Conservation (phyloP, 169 alveolate genomes). For the Nephromyces sp. region DNA sequence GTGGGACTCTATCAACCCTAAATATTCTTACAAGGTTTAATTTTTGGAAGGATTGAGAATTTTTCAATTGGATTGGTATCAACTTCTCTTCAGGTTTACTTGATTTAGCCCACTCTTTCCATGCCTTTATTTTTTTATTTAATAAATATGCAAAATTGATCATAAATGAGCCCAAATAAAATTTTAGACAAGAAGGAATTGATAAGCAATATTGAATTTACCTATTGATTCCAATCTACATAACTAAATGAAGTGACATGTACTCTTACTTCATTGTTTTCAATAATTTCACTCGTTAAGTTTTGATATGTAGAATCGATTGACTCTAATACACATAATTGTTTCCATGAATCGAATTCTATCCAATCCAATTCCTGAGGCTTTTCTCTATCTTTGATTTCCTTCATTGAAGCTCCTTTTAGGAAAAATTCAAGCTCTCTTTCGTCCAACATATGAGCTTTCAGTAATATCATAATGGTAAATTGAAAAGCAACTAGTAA, state of each 20-base stretch:
- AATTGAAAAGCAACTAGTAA: conserved; percentile 84
- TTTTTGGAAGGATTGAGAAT: conserved; percentile 64
- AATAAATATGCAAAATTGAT: too few species aligned
- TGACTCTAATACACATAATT: too few species aligned
- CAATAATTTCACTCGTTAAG: too few species aligned
- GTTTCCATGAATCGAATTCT: conserved; percentile 84
- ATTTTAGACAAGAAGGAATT: too few species aligned
- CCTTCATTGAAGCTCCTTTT: conserved; percentile 79
- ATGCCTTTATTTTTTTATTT: conserved; percentile 43
- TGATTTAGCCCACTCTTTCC: conserved; percentile 82
- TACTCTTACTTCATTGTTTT: too few species aligned
- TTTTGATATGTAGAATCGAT: too few species aligned
- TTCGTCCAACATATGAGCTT: conserved; percentile 66
- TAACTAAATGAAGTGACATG: too few species aligned
- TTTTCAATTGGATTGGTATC: conserved; percentile 68
- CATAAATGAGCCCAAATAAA: too few species aligned
- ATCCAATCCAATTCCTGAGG: conserved; percentile 79
- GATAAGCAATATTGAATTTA: too few species aligned
- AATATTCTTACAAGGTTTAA: conserved; percentile 73
- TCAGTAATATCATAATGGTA: conserved; percentile 84
- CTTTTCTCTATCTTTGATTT: too few species aligned
- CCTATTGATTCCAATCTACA: too few species aligned
- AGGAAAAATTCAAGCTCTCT: conserved; percentile 82
- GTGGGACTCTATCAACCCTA: conserved; percentile 83
- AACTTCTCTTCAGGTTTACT: conserved; percentile 76